Conservation (phyloP, 306 rosid genomes). For the Ziziphus jujuba region DNA sequence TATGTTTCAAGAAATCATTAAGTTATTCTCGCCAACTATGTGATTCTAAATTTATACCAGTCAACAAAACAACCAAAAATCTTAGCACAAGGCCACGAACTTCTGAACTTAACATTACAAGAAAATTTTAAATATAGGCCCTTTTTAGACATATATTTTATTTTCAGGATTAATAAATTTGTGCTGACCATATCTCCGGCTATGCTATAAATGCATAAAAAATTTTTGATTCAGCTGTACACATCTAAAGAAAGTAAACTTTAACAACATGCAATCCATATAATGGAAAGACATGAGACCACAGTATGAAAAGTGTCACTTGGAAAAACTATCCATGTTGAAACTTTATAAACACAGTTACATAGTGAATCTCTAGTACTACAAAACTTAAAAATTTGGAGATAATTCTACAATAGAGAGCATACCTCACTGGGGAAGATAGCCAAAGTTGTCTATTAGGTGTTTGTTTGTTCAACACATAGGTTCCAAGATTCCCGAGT, state of each 20-base stretch:
- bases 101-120: not conserved
- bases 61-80: too few relatives aligned
- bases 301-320: not conserved
- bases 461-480: slow-evolving; percentile 84
- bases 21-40: too few relatives aligned
- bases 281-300: not conserved
- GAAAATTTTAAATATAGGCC: not conserved
- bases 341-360: not conserved
- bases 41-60: too few relatives aligned
- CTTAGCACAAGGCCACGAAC: not conserved
- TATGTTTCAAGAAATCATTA: too few relatives aligned
- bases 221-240: not conserved
- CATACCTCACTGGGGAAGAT: slow-evolving; percentile 82
- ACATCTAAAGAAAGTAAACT: not conserved
- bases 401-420: not conserved
- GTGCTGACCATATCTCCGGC: not conserved
- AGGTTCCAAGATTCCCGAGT: slow-evolving; percentile 72
- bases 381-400: not conserved
- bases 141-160: not conserved
- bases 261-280: not conserved
- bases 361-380: too few relatives aligned
- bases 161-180: not conserved
- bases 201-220: not conserved
- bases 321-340: not conserved
- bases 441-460: slow-evolving; percentile 91